Conservation (phyloP, 2,329 filamentous ascomycete species). For the Colletotrichum neosansevieriae region DNA sequence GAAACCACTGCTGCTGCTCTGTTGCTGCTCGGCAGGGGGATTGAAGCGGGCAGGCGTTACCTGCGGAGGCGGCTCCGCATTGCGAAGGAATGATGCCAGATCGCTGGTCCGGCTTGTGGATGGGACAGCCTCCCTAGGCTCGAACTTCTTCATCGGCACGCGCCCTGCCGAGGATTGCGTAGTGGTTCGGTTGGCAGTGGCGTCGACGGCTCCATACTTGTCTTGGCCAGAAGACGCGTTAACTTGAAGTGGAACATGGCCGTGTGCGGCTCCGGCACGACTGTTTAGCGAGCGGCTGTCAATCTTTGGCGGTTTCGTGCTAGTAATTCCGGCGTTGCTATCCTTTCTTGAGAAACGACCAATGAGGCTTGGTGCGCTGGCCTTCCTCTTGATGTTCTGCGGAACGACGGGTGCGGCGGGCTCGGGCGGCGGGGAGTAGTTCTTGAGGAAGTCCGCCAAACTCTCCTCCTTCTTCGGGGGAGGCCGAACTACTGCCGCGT, state of each 20-base stretch:
- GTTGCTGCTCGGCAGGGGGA: slow-evolving; percentile 42
- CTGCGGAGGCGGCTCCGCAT: slow-evolving; percentile 72
- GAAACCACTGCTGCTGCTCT: slow-evolving; percentile 55
- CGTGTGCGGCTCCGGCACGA: slow-evolving; percentile 52
- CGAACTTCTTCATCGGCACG: slow-evolving; percentile 68
- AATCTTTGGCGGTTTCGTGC: slow-evolving; percentile 45
- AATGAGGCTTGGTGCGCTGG: slow-evolving; percentile 72
- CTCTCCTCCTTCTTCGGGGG: slow-evolving; percentile 71
- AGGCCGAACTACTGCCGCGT: slow-evolving; percentile 53
- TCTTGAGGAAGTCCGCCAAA: slow-evolving; percentile 79
- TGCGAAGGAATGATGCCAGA: slow-evolving; percentile 78
- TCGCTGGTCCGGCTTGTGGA: slow-evolving; percentile 69
- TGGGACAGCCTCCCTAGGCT: slow-evolving; percentile 65
- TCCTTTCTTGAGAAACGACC: slow-evolving; percentile 64
- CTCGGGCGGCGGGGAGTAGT: slow-evolving; percentile 73
- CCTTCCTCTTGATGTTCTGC: slow-evolving; percentile 68
- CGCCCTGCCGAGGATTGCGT: slow-evolving; percentile 51
- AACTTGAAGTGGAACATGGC: slow-evolving; percentile 67
- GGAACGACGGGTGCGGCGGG: slow-evolving; percentile 52
- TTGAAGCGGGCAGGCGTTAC: slow-evolving; percentile 45
- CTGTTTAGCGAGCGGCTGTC: slow-evolving; percentile 55
- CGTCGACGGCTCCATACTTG: slow-evolving; percentile 52
- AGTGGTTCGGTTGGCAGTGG: slow-evolving; percentile 39
- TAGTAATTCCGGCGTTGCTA: slow-evolving; percentile 45
- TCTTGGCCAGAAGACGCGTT: slow-evolving; percentile 61